Evolutionary conservation across 495 filamentous ascomycete genomes (phyloP), one percentile per base, ranked within the genome.

Genomic region (Podospora australis): DNA sequence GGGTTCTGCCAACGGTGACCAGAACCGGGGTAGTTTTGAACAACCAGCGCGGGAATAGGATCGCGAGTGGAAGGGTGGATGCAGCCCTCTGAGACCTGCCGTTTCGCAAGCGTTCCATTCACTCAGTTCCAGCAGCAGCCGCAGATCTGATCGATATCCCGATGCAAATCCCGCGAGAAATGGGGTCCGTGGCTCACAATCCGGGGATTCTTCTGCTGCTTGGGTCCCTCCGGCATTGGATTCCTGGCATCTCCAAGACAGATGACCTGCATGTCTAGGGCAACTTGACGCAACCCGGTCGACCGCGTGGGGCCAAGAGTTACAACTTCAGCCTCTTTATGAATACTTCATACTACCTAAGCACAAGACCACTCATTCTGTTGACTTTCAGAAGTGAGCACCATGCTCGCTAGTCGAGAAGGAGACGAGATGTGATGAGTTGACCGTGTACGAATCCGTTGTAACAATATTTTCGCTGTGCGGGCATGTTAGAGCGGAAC

Each of bases 201-300:
- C 39, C 23, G 39, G 40, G 40, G 40, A 16, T 10, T 43, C 22
- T 43, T 13, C 23, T 43, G 40, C 22, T 43, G 40, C 40, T 23
- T 21, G 21, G 23, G 21, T 43, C 13, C 21, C 22, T 21, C 34
- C 40, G 40, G 40, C 40, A 43, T 16, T 43, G n/a, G 23, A n/a
- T 28, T 14, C 40, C 22, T 21, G 22, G 20, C 22, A 23, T 43
- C 22, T 25, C 28, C n/a, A 23, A 28, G 23, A 28, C 4, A 24
- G 23, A 43, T 43, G 24, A 43, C 40, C 40, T 43, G 40, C 40
- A 26, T 43, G 24, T 16, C 34, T 8, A 6, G 11, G 34, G 13
- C 34, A 36, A n/a, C 34, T 5, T n/a, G n/a, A n/a, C n/a, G n/a
- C n/a, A 36, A 16, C 34, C 34, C 13, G 34, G 6, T 13, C 26